Evolutionary conservation across 2,329 filamentous ascomycete genomes (phyloP), one percentile per base, ranked within the genome.

Genomic region (Aspergillus cejpii): DNA sequence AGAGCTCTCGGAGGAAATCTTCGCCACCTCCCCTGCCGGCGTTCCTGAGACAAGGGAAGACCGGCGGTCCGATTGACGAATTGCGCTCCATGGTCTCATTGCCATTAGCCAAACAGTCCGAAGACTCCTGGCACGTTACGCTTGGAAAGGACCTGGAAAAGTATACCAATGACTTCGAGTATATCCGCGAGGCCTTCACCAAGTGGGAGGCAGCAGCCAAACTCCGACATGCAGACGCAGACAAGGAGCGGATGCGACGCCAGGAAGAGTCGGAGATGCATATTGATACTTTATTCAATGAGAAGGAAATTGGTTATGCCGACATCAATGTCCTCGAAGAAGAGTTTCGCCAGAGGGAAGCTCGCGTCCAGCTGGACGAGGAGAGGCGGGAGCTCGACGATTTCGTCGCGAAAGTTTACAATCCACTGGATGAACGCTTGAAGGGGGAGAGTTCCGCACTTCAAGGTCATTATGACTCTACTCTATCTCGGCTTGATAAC

Each of bases 301-400:
- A 70, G 39, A 72, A 78, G 43, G 72, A 78, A 51, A 78, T 80
- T 36, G 75, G 74, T 0, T 79, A 80, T 56, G 74, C 75, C 10
- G 76, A 79, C 39, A 76, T 80, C 52, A 73, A 72, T 28, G 67
- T 67, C 12, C 62, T 79, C 7, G 77, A 80, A 54, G 70, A 75
- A 39, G 74, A 78, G 23, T 77, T 77, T 52, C 75, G 76, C 45
- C 69, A 74, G 43, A 67, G 67, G 7, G 77, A 80, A 56, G 70
- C 69, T 37, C 68, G 71, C 24, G 63, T 67, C 29, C 75, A 75
- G 50, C 67, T 74, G n/a, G 68, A 73, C 36, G 76, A 79, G 58
- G 75, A 77, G 48, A 65, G 72, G 33, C 65, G 65, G 8, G 76
- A 79, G 53, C 71, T 77, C 34, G 69, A 75, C 19, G 65, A 63